phyloP scores from a whole-genome alignment of 164 flowering plant genomes.

The Buxus sempervirens region DNA sequence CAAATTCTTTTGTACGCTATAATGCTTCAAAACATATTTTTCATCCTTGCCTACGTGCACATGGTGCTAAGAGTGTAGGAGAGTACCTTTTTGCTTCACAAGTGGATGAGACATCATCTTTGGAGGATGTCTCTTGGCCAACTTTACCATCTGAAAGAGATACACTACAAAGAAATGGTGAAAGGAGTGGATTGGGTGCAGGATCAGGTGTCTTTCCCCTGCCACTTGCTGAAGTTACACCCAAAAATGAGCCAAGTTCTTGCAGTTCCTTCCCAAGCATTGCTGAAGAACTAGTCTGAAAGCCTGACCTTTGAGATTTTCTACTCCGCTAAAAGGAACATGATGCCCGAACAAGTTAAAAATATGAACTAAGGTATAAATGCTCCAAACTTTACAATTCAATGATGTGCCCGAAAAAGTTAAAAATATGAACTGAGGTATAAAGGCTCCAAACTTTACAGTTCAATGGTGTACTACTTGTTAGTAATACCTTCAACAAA shows the following conservation, averaged over 20 bases:
- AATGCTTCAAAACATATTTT: not conserved
- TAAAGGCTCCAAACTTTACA: not conserved
- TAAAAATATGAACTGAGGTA: not conserved
- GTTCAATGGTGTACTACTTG: not conserved
- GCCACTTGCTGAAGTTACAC: slow-evolving; percentile 25
- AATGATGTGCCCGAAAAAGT: not conserved
- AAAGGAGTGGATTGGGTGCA: slow-evolving; percentile 69
- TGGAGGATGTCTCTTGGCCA: slow-evolving; percentile 26
- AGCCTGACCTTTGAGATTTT: slow-evolving; percentile 51
- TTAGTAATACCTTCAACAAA: slow-evolving; percentile 55
- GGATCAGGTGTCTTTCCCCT: slow-evolving; percentile 28
- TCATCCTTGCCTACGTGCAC: not conserved
- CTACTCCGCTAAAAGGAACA: slow-evolving; percentile 48
- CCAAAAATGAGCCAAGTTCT: slow-evolving; percentile 41
- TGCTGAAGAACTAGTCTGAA: slow-evolving; percentile 34
- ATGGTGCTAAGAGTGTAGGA: not conserved
- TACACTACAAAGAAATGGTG: slow-evolving; percentile 48
- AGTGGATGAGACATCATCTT: slow-evolving; percentile 9
- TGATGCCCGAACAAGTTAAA: not conserved
- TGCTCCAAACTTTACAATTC: not conserved
- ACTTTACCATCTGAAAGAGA: slow-evolving; percentile 24
- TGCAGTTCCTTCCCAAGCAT: slow-evolving; percentile 44
- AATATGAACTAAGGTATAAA: not conserved
- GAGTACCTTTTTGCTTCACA: slow-evolving; percentile 40
- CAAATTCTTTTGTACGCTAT: not conserved